A percentile compares a stretch with the other conserved stretches of the same genome.
Conservation (phyloP, 2,329 filamentous ascomycete species). For the Hirsutella thompsonii region DNA sequence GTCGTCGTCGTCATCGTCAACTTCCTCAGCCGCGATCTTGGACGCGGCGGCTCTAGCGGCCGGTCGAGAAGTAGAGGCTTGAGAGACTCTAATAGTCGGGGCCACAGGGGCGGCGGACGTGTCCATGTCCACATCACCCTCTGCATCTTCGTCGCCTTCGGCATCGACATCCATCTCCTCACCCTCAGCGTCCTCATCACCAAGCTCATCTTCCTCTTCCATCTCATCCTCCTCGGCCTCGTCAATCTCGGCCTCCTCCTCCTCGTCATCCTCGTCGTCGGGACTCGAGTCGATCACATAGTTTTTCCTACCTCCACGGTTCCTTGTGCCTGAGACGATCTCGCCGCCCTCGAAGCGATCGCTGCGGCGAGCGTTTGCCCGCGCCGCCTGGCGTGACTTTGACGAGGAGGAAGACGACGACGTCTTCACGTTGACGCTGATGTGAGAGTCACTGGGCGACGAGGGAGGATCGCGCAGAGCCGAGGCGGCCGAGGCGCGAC, state of each 20-base stretch:
- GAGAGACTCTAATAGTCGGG: constrained; percentile 34
- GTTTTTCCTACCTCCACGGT: constrained; percentile 43
- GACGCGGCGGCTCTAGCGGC: constrained; percentile 18
- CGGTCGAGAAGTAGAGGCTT: constrained; percentile 21
- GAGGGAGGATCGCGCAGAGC: constrained; percentile 31
- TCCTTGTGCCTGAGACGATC: constrained; percentile 37
- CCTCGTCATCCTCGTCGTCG: constrained; percentile 29
- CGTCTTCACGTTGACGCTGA: constrained; percentile 33
- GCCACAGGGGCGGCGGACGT: constrained; percentile 17
- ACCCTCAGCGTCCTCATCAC: constrained; percentile 27
- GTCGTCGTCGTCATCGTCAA: constrained; percentile 38
- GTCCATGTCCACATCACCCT: constrained; percentile 33
- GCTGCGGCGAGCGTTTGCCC: constrained; percentile 21
- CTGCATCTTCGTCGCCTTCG: constrained; percentile 30
- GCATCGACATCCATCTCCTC: constrained; percentile 31
- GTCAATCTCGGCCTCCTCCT: constrained; percentile 27
- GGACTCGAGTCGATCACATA: constrained; percentile 45
- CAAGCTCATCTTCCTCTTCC: constrained; percentile 19
- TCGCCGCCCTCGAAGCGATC: constrained; percentile 30
- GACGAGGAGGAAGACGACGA: constrained; percentile 23
- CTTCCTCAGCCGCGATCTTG: constrained; percentile 24
- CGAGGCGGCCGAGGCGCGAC: constrained; percentile 28
- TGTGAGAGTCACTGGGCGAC: constrained; percentile 33
- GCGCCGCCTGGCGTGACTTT: constrained; percentile 38
- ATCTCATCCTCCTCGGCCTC: constrained; percentile 25